Conservation (phyloP, 208 protist genomes). For the Wallacemonas collosoma region DNA sequence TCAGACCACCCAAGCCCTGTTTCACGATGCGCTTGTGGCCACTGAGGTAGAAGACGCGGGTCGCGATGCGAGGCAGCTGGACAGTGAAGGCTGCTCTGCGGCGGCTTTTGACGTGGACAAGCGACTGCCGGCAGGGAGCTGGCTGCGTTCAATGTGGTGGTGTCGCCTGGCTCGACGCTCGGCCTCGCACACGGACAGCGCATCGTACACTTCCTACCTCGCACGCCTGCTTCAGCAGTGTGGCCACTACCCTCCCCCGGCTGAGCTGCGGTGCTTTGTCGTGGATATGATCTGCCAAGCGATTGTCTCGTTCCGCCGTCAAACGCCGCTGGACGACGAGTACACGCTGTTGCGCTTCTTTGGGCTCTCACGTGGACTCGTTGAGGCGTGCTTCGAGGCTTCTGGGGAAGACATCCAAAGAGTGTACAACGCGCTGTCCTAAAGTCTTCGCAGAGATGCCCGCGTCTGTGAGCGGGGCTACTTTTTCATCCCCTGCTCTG, state of each 20-base stretch:
- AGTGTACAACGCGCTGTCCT: background rate
- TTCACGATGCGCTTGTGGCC: background rate
- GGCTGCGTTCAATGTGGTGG: background rate
- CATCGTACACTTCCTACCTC: background rate
- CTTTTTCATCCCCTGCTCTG: too few species aligned
- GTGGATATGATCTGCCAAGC: background rate
- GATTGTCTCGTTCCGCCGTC: background rate
- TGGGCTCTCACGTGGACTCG: background rate
- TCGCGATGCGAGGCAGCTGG: background rate
- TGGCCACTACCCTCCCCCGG: background rate
- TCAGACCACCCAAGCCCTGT: background rate
- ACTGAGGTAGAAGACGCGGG: background rate
- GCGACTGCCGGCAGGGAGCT: background rate
- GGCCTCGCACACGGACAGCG: background rate
- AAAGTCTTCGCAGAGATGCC: background rate
- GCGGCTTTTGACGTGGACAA: background rate
- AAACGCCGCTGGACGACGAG: background rate
- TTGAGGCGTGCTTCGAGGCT: background rate
- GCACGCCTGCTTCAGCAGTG: background rate
- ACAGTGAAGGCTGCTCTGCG: too few species aligned
- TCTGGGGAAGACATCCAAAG: background rate
- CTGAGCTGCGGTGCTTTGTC: background rate
- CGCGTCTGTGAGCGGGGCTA: too few species aligned
- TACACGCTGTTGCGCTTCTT: background rate
- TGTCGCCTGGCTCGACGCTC: background rate